Conservation (phyloP, 2,329 filamentous ascomycete species). For the Pezizomycotina sp. region DNA sequence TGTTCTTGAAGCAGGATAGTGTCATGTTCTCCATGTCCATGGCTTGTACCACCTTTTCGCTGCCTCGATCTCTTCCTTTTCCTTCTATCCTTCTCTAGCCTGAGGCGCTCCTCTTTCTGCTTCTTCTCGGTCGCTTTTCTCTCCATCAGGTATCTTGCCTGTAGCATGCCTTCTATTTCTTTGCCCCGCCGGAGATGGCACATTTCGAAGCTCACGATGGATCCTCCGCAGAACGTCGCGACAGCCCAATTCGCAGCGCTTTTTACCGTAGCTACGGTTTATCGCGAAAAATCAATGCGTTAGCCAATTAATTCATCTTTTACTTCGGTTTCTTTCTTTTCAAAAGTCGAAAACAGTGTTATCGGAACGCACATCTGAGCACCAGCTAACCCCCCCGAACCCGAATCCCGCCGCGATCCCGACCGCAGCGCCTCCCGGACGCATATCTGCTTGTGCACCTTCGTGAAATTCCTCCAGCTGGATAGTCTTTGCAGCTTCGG, state of each 20-base stretch:
- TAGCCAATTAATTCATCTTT: neutral
- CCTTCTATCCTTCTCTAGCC: slow-evolving; percentile 28
- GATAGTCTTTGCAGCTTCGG: slow-evolving; percentile 50
- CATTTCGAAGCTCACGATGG: slow-evolving; percentile 64
- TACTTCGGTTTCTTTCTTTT: neutral
- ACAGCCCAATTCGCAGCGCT: slow-evolving; percentile 75
- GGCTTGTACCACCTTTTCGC: slow-evolving; percentile 23
- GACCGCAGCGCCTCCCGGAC: slow-evolving; percentile 66
- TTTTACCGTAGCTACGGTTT: slow-evolving; percentile 39
- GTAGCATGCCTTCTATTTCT: slow-evolving; percentile 69
- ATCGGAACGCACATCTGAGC: slow-evolving; percentile 45
- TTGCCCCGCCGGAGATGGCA: slow-evolving; percentile 58
- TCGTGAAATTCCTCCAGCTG: slow-evolving; percentile 51
- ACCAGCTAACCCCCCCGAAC: slow-evolving; percentile 56
- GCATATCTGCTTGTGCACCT: slow-evolving; percentile 65
- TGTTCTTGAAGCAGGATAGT: slow-evolving; percentile 17
- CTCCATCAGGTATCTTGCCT: slow-evolving; percentile 68
- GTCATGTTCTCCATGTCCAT: slow-evolving; percentile 14
- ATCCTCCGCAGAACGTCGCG: slow-evolving; percentile 52
- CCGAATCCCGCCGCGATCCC: slow-evolving; percentile 69
- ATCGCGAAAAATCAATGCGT: slow-evolving; percentile 21
- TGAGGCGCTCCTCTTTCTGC: slow-evolving; percentile 26
- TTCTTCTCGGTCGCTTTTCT: slow-evolving; percentile 42
- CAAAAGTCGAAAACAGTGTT: neutral
- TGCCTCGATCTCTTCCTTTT: slow-evolving; percentile 16